A percentile compares a stretch with the other conserved stretches of the same genome.
Conservation (phyloP, 75 land plant species). For the Cupressus sempervirens region DNA sequence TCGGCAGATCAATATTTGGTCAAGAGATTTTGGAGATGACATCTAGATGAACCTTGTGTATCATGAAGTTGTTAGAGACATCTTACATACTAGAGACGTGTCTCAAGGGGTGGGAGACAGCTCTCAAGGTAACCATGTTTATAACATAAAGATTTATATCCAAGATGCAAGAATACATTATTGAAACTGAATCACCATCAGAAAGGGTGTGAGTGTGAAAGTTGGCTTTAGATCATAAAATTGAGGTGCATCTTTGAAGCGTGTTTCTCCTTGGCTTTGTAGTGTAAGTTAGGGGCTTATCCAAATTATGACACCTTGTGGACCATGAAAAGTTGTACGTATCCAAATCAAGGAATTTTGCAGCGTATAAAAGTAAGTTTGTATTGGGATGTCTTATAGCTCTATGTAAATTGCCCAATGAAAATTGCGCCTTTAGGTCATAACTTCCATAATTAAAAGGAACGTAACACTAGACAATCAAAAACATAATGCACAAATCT, state of each 20-base stretch:
- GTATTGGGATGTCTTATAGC: neutral
- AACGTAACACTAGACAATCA: neutral
- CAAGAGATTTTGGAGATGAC: too few relatives aligned
- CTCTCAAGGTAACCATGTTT: too few relatives aligned
- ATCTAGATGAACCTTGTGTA: too few relatives aligned
- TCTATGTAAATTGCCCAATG: neutral
- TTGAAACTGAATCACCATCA: neutral
- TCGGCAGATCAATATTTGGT: too few relatives aligned
- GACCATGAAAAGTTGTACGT: neutral
- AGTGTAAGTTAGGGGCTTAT: neutral
- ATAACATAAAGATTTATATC: neutral
- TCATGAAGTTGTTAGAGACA: too few relatives aligned
- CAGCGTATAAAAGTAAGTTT: neutral
- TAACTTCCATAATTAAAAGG: neutral
- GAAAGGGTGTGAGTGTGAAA: neutral
- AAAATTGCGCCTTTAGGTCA: neutral
- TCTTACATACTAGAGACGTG: too few relatives aligned
- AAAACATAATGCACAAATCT: too few relatives aligned
- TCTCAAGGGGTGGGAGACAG: too few relatives aligned
- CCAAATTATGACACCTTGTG: neutral
- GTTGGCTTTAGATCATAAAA: neutral
- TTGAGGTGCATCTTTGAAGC: neutral
- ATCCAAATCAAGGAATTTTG: neutral
- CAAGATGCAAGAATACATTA: neutral
- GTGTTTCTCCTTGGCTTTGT: neutral